Conservation (phyloP, 257 asterid species). For the Dorcoceras hygrometricum region DNA sequence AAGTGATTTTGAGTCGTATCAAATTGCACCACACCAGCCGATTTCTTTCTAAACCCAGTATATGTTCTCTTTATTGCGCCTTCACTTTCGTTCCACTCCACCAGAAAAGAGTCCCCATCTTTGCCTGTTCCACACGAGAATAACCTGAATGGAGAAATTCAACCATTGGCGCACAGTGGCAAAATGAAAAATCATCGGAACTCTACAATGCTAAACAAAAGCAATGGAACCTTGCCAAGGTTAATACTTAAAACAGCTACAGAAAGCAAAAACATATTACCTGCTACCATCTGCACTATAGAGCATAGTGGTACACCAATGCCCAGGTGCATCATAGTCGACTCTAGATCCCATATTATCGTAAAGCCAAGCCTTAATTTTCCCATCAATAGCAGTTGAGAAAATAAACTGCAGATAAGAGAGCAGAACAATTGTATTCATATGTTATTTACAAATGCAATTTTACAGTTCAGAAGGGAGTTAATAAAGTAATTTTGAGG, state of each 20-base stretch:
- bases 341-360: constrained; percentile 95
- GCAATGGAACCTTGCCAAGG: neutral
- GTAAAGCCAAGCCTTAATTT: constrained; percentile 96
- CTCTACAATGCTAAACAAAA: constrained; percentile 14
- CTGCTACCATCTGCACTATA: constrained; percentile 98
- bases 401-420: constrained; percentile 70
- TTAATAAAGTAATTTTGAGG: neutral
- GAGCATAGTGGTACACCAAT: constrained; percentile 92
- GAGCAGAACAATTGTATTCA: constrained; percentile 12
- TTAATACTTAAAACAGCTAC: neutral
- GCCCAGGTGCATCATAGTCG: constrained; percentile 99
- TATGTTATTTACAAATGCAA: neutral
- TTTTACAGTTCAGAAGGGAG: constrained; percentile 3
- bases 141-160: constrained; percentile 49
- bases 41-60: constrained; percentile 81
- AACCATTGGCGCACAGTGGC: constrained; percentile 23
- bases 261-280: constrained; percentile 32
- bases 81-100: constrained; percentile 99
- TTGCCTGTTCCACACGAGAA: constrained; percentile 99
- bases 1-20: constrained; percentile 94
- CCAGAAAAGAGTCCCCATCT: constrained; percentile 93
- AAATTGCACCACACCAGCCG: constrained; percentile 77
- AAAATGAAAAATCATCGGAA: neutral
- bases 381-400: constrained; percentile 95
- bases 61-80: constrained; percentile 93